These are phyloP conservation scores for Papilionanthe hybrid DNA, from an alignment of 116 monocot species.

Conservation along the genomic window DNA sequence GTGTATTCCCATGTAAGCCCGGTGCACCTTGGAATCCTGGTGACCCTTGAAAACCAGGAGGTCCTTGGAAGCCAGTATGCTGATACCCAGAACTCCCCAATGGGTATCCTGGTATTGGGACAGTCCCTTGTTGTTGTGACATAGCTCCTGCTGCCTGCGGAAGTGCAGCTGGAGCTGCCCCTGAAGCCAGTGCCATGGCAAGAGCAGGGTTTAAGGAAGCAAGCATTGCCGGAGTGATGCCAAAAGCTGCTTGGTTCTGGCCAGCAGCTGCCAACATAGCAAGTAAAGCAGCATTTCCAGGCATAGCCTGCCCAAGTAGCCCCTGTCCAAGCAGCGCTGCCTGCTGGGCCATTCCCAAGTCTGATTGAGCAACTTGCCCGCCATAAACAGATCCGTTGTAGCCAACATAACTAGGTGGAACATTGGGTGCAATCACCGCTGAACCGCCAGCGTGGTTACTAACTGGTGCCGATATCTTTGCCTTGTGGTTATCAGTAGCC, in stretches of 20 bases:
- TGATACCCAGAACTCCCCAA: constrained; percentile 41
- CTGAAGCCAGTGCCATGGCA: constrained; percentile 44
- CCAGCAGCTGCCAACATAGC: constrained; percentile 75
- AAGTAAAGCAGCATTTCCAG: constrained; percentile 57
- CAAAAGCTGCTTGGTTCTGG: constrained; percentile 65
- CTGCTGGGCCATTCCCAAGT: constrained; percentile 17
- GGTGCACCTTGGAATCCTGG: not conserved
- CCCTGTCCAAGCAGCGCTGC: constrained; percentile 10
- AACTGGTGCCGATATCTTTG: not conserved
- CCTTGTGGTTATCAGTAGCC: constrained; percentile 11
- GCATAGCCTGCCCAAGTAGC: constrained; percentile 23
- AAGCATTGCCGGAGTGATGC: constrained; percentile 59
- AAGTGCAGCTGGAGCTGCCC: constrained; percentile 24
- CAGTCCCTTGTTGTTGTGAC: constrained; percentile 3
- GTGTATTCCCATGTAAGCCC: not conserved
- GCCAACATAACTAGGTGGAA: not conserved
- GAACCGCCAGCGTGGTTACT: not conserved
- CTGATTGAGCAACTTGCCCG: constrained; percentile 10
- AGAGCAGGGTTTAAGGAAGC: constrained; percentile 74
- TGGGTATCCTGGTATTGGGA: constrained; percentile 29
- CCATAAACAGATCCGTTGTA: constrained; percentile 6
- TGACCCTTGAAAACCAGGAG: constrained; percentile 23
- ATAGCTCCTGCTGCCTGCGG: constrained; percentile 13
- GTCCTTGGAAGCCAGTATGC: constrained; percentile 34
- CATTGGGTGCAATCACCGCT: not conserved